phyloP scores from a whole-genome alignment of 192 early-diverging fungal species.

The Dispira simplex region DNA sequence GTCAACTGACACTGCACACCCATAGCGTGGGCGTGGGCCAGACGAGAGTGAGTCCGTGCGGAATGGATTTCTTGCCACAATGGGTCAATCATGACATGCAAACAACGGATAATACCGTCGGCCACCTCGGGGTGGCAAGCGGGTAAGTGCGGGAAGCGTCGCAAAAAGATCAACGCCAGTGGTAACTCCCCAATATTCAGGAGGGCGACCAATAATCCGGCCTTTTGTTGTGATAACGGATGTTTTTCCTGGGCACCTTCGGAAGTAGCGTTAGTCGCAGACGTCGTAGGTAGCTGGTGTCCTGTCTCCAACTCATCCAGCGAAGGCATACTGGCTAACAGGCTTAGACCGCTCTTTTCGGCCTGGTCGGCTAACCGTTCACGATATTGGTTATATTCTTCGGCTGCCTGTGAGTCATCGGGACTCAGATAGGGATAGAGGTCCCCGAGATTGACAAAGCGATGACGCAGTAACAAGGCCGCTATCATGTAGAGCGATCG shows the following conservation, averaged over 20 bases:
- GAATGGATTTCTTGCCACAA: slow-evolving; percentile 19
- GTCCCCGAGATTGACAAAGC: slow-evolving; percentile 34
- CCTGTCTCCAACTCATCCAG: slow-evolving; percentile 6
- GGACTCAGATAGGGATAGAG: slow-evolving; percentile 47
- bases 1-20: not conserved
- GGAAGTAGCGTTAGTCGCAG: not conserved
- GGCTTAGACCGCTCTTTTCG: not conserved
- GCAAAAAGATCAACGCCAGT: slow-evolving; percentile 32
- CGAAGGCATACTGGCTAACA: slow-evolving; percentile 6
- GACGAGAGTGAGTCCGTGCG: not conserved
- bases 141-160: slow-evolving; percentile 30
- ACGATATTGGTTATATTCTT: slow-evolving; percentile 27
- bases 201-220: slow-evolving; percentile 38
- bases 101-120: slow-evolving; percentile 38
- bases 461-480: slow-evolving; percentile 36
- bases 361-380: slow-evolving; percentile 24
- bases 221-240: slow-evolving; percentile 35
- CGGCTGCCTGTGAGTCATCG: slow-evolving; percentile 29
- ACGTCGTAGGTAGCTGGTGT: not conserved
- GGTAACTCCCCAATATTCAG: slow-evolving; percentile 43
- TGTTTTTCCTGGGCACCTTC: not conserved
- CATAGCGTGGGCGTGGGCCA: not conserved
- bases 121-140: slow-evolving; percentile 41
- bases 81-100: slow-evolving; percentile 39
- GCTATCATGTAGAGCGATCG: slow-evolving; percentile 32